Conservation (phyloP, 2,329 filamentous ascomycete species). For the Scytalidium lignicola region DNA sequence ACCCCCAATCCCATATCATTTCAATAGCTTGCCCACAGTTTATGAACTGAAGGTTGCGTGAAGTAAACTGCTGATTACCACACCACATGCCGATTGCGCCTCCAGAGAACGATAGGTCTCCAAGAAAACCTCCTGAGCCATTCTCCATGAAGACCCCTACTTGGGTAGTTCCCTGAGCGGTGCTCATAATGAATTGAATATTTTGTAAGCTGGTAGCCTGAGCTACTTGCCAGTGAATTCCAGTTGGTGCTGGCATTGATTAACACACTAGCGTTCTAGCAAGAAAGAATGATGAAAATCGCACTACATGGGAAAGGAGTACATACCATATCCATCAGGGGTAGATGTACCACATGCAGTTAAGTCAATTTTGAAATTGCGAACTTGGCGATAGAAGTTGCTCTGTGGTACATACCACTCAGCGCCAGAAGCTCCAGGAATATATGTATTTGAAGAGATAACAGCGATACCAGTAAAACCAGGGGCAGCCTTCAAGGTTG, state of each 20-base stretch:
- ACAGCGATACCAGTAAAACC: slow-evolving; percentile 77
- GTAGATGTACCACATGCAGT: slow-evolving; percentile 13
- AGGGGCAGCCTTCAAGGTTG: slow-evolving; percentile 66
- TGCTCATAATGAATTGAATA: slow-evolving; percentile 36
- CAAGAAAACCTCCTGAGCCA: slow-evolving; percentile 45
- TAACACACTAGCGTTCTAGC: slow-evolving; percentile 28
- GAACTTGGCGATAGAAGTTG: slow-evolving; percentile 32
- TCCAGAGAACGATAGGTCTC: slow-evolving; percentile 55
- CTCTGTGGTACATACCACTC: not conserved
- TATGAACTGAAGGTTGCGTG: slow-evolving; percentile 44
- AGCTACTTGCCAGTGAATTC: slow-evolving; percentile 48
- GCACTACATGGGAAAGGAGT: too few species aligned
- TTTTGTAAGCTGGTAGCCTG: slow-evolving; percentile 55
- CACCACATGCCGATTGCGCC: slow-evolving; percentile 55
- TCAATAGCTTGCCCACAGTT: slow-evolving; percentile 43
- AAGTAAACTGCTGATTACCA: slow-evolving; percentile 63
- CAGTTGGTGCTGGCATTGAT: slow-evolving; percentile 44
- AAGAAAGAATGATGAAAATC: too few species aligned
- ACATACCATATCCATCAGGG: slow-evolving; percentile 15
- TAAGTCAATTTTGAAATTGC: slow-evolving; percentile 58
- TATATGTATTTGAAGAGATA: slow-evolving; percentile 55
- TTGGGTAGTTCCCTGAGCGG: slow-evolving; percentile 36
- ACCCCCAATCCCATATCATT: slow-evolving; percentile 53
- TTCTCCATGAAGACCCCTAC: slow-evolving; percentile 56
- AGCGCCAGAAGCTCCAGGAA: not conserved